phyloP scores from a whole-genome alignment of 208 protist species.

The Acanthamoeba lenticulata region DNA sequence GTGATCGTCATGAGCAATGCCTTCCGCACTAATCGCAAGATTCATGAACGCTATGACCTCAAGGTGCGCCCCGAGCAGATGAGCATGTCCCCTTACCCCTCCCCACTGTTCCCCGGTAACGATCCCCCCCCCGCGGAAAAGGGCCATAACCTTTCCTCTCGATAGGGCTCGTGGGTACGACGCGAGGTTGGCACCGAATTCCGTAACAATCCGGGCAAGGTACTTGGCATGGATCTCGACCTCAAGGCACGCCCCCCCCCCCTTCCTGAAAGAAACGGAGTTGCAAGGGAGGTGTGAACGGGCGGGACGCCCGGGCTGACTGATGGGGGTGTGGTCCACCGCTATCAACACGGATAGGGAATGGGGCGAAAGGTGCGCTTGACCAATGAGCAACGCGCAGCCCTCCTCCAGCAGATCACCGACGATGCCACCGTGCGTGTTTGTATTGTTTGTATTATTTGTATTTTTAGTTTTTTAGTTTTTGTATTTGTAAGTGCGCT shows the following conservation, averaged over 20 bases:
- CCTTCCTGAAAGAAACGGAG: background rate
- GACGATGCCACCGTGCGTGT: slow-evolving; percentile 3
- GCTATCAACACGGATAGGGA: background rate
- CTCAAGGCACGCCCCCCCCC: background rate
- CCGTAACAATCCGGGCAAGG: slow-evolving; percentile 6
- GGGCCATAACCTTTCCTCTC: background rate
- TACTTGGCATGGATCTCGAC: slow-evolving; percentile 50
- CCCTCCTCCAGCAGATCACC: background rate
- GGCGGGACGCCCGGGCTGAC: no score
- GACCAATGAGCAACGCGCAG: background rate
- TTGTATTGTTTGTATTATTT: background rate
- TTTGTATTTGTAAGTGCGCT: background rate
- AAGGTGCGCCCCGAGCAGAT: background rate
- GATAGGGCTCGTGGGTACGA: slow-evolving; percentile 52
- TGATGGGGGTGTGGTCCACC: background rate
- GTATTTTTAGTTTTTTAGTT: background rate
- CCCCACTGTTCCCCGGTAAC: no score
- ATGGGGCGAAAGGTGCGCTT: slow-evolving; percentile 32
- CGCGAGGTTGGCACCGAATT: slow-evolving; percentile 21
- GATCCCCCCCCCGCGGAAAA: background rate
- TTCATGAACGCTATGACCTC: slow-evolving; percentile 61
- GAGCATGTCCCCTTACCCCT: no score
- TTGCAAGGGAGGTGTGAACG: background rate
- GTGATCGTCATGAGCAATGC: slow-evolving; percentile 52
- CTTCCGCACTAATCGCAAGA: slow-evolving; percentile 5